Evolutionary conservation across 73 alveolate genomes (phyloP).

Genomic region (Paraurostyla sp.): DNA sequence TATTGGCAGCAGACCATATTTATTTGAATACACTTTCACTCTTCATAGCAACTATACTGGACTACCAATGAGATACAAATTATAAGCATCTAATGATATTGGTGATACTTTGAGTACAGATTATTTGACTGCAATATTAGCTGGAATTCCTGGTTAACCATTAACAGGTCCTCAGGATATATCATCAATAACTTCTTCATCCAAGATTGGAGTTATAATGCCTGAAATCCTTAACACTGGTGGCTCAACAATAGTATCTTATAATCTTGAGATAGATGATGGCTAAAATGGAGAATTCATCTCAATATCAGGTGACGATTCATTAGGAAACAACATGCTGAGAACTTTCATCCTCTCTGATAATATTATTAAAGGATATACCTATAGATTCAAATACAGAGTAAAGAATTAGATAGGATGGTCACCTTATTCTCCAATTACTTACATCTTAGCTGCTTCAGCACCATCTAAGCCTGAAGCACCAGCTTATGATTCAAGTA

Average conservation of each 20-base stretch:
- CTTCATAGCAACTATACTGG: slow-evolving; percentile 38
- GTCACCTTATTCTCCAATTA: slow-evolving; percentile 50
- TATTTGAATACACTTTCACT: slow-evolving; percentile 57
- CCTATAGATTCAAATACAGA: slow-evolving; percentile 70
- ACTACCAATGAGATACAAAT: slow-evolving; percentile 41
- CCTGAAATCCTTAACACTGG: not conserved
- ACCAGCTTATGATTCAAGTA: slow-evolving; percentile 22
- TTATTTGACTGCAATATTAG: slow-evolving; percentile 46
- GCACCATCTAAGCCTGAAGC: slow-evolving; percentile 46
- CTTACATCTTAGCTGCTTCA: slow-evolving; percentile 57
- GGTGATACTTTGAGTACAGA: not conserved
- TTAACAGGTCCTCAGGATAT: slow-evolving; percentile 2
- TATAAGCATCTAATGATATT: slow-evolving; percentile 48
- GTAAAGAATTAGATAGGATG: slow-evolving; percentile 67
- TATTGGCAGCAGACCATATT: slow-evolving; percentile 46
- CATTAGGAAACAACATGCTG: not conserved
- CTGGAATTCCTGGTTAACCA: slow-evolving; percentile 61
- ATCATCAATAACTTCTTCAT: not conserved
- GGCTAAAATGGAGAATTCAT: slow-evolving; percentile 59
- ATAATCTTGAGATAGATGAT: slow-evolving; percentile 57
- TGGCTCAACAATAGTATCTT: slow-evolving; percentile 33
- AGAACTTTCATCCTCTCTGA: slow-evolving; percentile 21
- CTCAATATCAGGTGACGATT: slow-evolving; percentile 70
- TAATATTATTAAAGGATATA: slow-evolving; percentile 46
- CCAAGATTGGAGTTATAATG: not conserved